A percentile compares a stretch with the other conserved stretches of the same genome.
Evolutionary conservation across 768 basidiomycete genomes (phyloP).

Genomic region (Suillus spraguei): DNA sequence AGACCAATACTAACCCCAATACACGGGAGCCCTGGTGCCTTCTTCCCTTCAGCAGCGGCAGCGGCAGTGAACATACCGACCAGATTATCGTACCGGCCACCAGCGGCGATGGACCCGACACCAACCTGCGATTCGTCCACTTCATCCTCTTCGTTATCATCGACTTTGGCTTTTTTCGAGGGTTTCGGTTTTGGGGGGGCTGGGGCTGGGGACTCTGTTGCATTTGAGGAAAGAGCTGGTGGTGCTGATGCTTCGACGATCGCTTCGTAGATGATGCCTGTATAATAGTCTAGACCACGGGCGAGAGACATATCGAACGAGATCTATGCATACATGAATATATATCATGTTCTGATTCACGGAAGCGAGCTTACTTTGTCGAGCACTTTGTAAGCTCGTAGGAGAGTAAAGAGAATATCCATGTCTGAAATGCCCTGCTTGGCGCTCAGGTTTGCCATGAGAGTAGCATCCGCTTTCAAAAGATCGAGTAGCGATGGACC

Average conservation of each 20-base stretch:
- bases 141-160: slow-evolving; percentile 66
- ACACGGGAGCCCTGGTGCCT: slow-evolving; percentile 73
- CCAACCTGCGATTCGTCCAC: slow-evolving; percentile 92
- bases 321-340: slow-evolving; percentile 50
- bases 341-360: background rate
- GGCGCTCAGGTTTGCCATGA: slow-evolving; percentile 74
- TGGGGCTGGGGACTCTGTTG: slow-evolving; percentile 40
- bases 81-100: slow-evolving; percentile 94
- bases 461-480: slow-evolving; percentile 60
- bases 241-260: slow-evolving; percentile 93
- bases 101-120: slow-evolving; percentile 99
- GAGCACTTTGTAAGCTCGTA: slow-evolving; percentile 77
- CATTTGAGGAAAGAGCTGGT: slow-evolving; percentile 68
- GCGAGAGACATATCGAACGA: slow-evolving; percentile 97
- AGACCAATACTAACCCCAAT: slow-evolving; percentile 92
- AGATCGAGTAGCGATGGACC: slow-evolving; percentile 75
- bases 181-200: slow-evolving; percentile 38
- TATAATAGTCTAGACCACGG: slow-evolving; percentile 98
- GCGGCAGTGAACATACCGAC: slow-evolving; percentile 90
- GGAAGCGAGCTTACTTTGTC: slow-evolving; percentile 58
- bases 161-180: slow-evolving; percentile 44
- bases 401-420: slow-evolving; percentile 78
- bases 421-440: slow-evolving; percentile 87
- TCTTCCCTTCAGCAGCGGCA: slow-evolving; percentile 76
- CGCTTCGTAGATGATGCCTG: slow-evolving; percentile 97